These are phyloP conservation scores for Hymenoscyphus occultus DNA, from an alignment of 2,329 filamentous ascomycete genomes.

Conservation along the genomic window DNA sequence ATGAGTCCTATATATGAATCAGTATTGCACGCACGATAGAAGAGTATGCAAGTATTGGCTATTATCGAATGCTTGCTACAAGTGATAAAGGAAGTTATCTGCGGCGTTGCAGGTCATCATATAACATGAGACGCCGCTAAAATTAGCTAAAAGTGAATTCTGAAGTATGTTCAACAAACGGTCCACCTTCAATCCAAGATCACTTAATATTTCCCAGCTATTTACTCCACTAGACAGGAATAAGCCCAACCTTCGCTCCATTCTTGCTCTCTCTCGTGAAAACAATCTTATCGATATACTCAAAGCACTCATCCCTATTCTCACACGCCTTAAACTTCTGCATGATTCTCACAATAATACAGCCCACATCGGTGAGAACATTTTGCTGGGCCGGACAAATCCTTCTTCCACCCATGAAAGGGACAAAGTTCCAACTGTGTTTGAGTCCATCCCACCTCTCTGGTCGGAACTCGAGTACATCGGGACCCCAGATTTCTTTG, in stretches of 20 bases:
- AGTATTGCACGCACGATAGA: no score
- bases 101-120: no score
- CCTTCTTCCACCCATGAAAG: conserved; percentile 10
- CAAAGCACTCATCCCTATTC: conserved; percentile 5
- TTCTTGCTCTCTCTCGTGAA: conserved; percentile 10
- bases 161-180: no score
- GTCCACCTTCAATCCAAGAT: no score
- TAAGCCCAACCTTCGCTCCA: conserved; percentile 8
- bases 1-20: no score
- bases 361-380: conserved; percentile 10
- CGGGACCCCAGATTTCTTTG: conserved; percentile 8
- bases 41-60: no score
- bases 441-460: conserved; percentile 4
- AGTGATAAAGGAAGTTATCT: no score
- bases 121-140: no score
- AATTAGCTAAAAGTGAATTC: no score
- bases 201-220: no score
- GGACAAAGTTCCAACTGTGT: conserved; percentile 13
- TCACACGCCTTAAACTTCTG: neutral
- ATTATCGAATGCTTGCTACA: no score
- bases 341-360: conserved; percentile 6
- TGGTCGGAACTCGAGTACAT: conserved; percentile 1
- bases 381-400: conserved; percentile 12
- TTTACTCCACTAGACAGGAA: conserved; percentile 1
- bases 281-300: conserved; percentile 11